Base-by-base conservation (phyloP, 768 basidiomycete genomes). In the Psilocybe tampanensis region DNA sequence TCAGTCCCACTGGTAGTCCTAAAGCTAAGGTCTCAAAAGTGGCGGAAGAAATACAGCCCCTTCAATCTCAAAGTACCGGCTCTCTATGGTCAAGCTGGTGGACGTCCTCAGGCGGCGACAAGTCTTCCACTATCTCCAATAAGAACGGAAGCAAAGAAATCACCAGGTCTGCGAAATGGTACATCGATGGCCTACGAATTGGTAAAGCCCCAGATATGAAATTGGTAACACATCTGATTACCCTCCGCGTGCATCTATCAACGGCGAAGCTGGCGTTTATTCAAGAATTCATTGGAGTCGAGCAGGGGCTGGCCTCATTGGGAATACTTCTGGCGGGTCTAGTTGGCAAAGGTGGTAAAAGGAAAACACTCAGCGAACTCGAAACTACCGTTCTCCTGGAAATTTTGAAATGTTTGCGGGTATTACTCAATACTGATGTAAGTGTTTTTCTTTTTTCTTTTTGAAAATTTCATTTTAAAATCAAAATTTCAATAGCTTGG, bases 351-450 rank as follows among this genome's bases (percentile, higher is more conserved):
- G 81, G 80, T 11, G 85, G 85, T n/a, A 86, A 86, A 72, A 78
- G 79, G 65, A 83, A 79, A 59, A 69, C 62, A n/a, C 66, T 85
- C 50, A 80, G 74, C 2, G 92, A 95, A 47, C 71, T 81, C 23
- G 90, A 93, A 66, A 82, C 80, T 12, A 82, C 80, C 2, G 84
- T 88, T 1, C 73, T 95, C 23, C 64, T 88, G 26, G 94, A 96
- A 67, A 70, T 87, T 21, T 78, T 93, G 60, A 91, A 88, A 66
- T 94, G 92, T 67, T 71, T 97, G 21, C 78, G 94, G 39, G 89
- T 89, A 0, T 72, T 98, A 17, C 74, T 95, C 60, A 97, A 97
- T 64, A 95, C 89, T 1, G 85, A 90, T 72, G 94, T 93, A 64
- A 68, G 86, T 60, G 22, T 41, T 60, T 51, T 33, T 43, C 22